Percentiles rank a stretch among this genome's conserved stretches.
Conservation (phyloP, 2,329 filamentous ascomycete genomes). For the Fusarium nematophilum region DNA sequence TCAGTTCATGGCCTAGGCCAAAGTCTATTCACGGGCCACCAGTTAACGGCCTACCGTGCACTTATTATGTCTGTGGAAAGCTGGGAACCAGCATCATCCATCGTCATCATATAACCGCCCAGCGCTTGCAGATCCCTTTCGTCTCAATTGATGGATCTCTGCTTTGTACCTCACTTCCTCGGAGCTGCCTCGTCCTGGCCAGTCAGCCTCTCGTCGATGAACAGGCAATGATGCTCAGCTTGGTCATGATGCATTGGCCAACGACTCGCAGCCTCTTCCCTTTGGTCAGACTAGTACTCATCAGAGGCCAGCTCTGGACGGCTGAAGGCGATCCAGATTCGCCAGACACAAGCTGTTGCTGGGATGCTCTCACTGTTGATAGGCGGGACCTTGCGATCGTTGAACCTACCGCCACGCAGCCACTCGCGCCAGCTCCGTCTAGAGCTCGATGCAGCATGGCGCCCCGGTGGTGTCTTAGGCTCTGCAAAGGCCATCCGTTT, state of each 20-base stretch:
- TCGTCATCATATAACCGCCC: conserved; percentile 31
- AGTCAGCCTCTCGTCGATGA: conserved; percentile 10
- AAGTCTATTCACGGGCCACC: conserved; percentile 11
- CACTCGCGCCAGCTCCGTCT: conserved; percentile 16
- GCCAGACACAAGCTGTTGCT: conserved; percentile 12
- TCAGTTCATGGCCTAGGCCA: conserved; percentile 8
- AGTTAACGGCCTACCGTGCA: neutral
- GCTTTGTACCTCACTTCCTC: neutral
- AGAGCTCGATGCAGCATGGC: conserved; percentile 20
- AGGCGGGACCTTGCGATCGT: conserved; percentile 17
- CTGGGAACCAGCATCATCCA: conserved; percentile 24
- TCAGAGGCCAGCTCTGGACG: conserved; percentile 19
- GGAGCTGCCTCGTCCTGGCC: conserved; percentile 5
- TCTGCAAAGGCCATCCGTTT: conserved; percentile 18
- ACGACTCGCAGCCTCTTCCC: conserved; percentile 14
- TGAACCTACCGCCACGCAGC: conserved; percentile 25
- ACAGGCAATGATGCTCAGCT: conserved; percentile 30
- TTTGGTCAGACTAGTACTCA: conserved; percentile 15
- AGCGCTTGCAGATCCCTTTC: conserved; percentile 6
- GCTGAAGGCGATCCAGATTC: conserved; percentile 30
- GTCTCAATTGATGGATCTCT: neutral
- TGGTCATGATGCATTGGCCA: conserved; percentile 33
- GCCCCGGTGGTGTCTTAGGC: conserved; percentile 9
- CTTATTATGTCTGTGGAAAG: neutral
- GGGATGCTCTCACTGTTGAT: conserved; percentile 8